phyloP scores from a whole-genome alignment of 495 filamentous ascomycete species.

The Trichoderma asperelloides region DNA sequence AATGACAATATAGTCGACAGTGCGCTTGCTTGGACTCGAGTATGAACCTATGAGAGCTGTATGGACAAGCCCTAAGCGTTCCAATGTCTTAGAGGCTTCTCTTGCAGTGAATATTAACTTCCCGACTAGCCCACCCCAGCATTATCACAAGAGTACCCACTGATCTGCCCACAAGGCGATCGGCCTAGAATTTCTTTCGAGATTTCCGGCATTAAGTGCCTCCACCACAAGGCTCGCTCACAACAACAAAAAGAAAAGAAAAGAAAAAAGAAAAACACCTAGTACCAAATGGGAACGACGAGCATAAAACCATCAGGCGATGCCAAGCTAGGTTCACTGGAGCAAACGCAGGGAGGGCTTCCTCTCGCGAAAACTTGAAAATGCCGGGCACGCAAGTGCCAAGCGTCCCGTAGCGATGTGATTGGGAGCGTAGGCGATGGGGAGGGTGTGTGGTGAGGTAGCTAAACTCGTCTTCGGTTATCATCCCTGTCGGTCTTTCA shows the following conservation, averaged over 20 bases:
- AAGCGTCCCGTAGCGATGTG: neutral
- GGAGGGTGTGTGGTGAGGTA: neutral
- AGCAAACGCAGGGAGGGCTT: neutral
- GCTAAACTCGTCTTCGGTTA: neutral
- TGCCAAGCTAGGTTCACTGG: neutral
- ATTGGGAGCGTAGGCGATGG: neutral
- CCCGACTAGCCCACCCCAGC: neutral
- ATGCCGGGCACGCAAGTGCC: neutral
- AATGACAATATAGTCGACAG: neutral
- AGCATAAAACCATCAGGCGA: neutral
- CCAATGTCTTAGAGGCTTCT: neutral
- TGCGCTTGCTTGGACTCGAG: neutral
- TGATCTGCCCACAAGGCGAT: constrained; percentile 3
- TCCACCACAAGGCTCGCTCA: neutral
- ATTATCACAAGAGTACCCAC: neutral
- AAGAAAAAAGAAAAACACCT: neutral
- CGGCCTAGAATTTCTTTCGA: neutral
- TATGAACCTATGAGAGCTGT: neutral
- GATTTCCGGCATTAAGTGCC: constrained; percentile 6
- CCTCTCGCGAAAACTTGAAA: neutral
- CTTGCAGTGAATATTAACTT: constrained; percentile 1
- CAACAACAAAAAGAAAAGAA: neutral
- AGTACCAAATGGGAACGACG: constrained; percentile 2
- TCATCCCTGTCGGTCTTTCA: neutral
- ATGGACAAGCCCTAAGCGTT: neutral